Evolutionary conservation across 345 rosid genomes (phyloP).

Genomic region (Camelina sativa): DNA sequence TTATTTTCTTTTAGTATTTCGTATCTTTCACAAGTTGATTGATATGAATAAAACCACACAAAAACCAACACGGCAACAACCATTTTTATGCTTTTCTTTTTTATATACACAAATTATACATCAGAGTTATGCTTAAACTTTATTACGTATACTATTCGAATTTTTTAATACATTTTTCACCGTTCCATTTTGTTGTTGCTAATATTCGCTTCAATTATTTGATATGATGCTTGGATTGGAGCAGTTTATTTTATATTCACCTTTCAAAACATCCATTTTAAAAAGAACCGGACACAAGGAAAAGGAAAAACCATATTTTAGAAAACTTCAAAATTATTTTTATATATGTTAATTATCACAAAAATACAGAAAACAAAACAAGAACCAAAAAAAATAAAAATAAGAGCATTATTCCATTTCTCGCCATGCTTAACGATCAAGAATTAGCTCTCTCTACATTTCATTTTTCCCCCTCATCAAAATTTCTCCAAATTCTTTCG

Average conservation of each 20-base stretch:
- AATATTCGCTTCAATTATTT: conserved; percentile 38
- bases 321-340: conserved; percentile 20
- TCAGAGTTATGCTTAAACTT: conserved; percentile 6
- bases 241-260: conserved; percentile 16
- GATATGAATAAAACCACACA: conserved; percentile 30
- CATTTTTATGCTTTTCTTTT: conserved; percentile 1
- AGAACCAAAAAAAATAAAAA: neutral
- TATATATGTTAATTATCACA: conserved; percentile 29
- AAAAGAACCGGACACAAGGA: conserved; percentile 27
- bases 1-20: conserved; percentile 16
- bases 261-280: conserved; percentile 26
- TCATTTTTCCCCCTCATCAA: conserved; percentile 34
- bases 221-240: conserved; percentile 29
- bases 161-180: neutral
- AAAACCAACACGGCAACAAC: conserved; percentile 33
- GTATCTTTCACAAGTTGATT: conserved; percentile 34
- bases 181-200: conserved; percentile 10
- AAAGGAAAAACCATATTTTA: conserved; percentile 10
- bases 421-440: conserved; percentile 41
- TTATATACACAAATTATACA: neutral
- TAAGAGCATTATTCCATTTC: conserved; percentile 24
- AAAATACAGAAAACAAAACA: conserved; percentile 18
- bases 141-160: conserved; percentile 24
- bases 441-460: conserved; percentile 30
- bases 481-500: conserved; percentile 34